A percentile compares a stretch with the other conserved stretches of the same genome.
phyloP scores from a whole-genome alignment of 2,329 filamentous ascomycete genomes.

The Rhytidhysteron rufulum region DNA sequence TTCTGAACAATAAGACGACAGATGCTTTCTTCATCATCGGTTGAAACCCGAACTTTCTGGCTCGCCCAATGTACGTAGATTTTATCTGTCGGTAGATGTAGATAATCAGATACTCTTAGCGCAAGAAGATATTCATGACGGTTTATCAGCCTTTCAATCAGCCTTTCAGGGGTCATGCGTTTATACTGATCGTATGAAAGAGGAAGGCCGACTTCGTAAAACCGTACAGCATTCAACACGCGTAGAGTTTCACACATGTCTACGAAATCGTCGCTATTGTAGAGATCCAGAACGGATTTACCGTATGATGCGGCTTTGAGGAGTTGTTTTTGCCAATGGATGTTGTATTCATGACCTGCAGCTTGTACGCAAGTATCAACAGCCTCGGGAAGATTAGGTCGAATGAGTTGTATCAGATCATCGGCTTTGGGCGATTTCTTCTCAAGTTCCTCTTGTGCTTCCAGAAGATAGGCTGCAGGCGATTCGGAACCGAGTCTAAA shows the following conservation, averaged over 20 bases:
- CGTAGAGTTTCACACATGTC: slow-evolving; percentile 95
- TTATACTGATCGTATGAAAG: slow-evolving; percentile 93
- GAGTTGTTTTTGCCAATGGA: slow-evolving; percentile 90
- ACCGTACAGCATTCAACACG: slow-evolving; percentile 87
- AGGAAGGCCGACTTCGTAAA: slow-evolving; percentile 85
- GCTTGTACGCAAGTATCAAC: slow-evolving; percentile 93
- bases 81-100: slow-evolving; percentile 78
- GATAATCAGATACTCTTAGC: slow-evolving; percentile 79
- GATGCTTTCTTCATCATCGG: slow-evolving; percentile 82
- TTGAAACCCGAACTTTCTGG: slow-evolving; percentile 82
- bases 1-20: slow-evolving; percentile 83
- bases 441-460: slow-evolving; percentile 87
- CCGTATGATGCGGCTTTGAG: slow-evolving; percentile 97
- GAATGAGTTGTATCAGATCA: slow-evolving; percentile 93
- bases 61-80: slow-evolving; percentile 98
- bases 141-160: slow-evolving; percentile 83
- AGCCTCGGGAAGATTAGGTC: slow-evolving; percentile 80
- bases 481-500: slow-evolving; percentile 87
- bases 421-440: slow-evolving; percentile 95
- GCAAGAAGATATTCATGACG: slow-evolving; percentile 89
- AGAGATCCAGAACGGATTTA: slow-evolving; percentile 94
- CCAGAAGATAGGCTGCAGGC: slow-evolving; percentile 85
- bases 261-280: slow-evolving; percentile 97
- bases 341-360: slow-evolving; percentile 84
- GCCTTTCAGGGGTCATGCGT: slow-evolving; percentile 79